Evolutionary conservation across 345 rosid genomes (phyloP).

Genomic region (Moricandia moricandioides): DNA sequence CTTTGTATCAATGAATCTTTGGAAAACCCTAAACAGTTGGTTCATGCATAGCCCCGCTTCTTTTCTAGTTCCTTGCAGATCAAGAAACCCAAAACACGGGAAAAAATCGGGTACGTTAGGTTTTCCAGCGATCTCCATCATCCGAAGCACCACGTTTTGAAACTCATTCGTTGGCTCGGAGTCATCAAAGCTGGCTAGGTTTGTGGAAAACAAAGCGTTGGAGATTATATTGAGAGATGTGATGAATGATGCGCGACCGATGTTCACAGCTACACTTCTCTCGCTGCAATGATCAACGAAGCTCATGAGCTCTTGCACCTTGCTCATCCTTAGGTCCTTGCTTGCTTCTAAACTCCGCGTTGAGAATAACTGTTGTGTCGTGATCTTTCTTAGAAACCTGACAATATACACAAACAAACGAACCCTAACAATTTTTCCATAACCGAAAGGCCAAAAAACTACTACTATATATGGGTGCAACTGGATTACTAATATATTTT

Average conservation of each 20-base stretch:
- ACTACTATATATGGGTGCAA: too few relatives aligned
- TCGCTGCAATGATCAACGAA: conserved; percentile 21
- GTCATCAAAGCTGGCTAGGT: conserved; percentile 9
- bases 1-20: conserved; percentile 25
- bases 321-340: conserved; percentile 25
- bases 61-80: conserved; percentile 20
- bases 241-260: conserved; percentile 29
- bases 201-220: conserved; percentile 23
- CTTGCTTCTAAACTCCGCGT: conserved; percentile 38
- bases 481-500: too few relatives aligned
- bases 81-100: conserved; percentile 20
- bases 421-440: too few relatives aligned
- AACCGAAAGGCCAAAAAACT: not conserved
- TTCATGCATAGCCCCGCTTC: conserved; percentile 7
- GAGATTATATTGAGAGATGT: conserved; percentile 32
- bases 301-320: conserved; percentile 27
- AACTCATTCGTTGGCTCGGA: conserved; percentile 5
- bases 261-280: conserved; percentile 31
- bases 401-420: not conserved
- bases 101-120: not conserved
- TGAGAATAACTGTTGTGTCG: conserved; percentile 35
- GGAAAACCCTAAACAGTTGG: conserved; percentile 22
- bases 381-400: conserved; percentile 37
- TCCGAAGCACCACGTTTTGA: conserved; percentile 1
- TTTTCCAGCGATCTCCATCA: conserved; percentile 20